Evolutionary conservation across 306 rosid genomes (phyloP).

Genomic region (Quercus engelmannii): DNA sequence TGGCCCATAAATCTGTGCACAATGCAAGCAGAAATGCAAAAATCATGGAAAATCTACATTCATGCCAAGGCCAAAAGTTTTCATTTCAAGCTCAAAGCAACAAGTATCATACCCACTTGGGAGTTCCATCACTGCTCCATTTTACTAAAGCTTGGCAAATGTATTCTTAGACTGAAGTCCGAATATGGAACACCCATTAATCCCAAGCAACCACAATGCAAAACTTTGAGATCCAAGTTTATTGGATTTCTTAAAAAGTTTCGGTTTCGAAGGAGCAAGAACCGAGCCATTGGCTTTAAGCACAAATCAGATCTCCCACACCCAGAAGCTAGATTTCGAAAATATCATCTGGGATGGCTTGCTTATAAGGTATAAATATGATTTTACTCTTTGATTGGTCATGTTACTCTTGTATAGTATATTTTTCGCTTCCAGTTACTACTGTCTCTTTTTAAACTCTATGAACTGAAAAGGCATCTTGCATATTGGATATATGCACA

Average conservation of each 20-base stretch:
- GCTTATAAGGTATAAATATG: constrained; percentile 6
- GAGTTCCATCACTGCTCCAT: constrained; percentile 36
- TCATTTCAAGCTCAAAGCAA: constrained; percentile 35
- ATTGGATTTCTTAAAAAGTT: constrained; percentile 26
- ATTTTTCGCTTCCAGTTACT: neutral
- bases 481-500: too few species aligned
- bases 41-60: constrained; percentile 42
- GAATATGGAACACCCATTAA: constrained; percentile 14
- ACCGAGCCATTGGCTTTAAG: neutral
- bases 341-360: neutral
- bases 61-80: constrained; percentile 47
- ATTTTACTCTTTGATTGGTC: neutral
- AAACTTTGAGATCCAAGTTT: constrained; percentile 25
- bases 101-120: constrained; percentile 23
- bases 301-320: neutral
- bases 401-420: neutral
- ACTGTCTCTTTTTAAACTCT: too few species aligned
- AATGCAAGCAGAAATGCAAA: constrained; percentile 39
- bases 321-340: constrained; percentile 4
- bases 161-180: constrained; percentile 30
- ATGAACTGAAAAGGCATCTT: too few species aligned
- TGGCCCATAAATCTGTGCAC: too few species aligned
- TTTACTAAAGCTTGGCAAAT: constrained; percentile 41
- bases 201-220: neutral
- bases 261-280: neutral